These are phyloP conservation scores for Dicorynia guianensis DNA, from an alignment of 306 rosid genomes.

Conservation along the genomic window DNA sequence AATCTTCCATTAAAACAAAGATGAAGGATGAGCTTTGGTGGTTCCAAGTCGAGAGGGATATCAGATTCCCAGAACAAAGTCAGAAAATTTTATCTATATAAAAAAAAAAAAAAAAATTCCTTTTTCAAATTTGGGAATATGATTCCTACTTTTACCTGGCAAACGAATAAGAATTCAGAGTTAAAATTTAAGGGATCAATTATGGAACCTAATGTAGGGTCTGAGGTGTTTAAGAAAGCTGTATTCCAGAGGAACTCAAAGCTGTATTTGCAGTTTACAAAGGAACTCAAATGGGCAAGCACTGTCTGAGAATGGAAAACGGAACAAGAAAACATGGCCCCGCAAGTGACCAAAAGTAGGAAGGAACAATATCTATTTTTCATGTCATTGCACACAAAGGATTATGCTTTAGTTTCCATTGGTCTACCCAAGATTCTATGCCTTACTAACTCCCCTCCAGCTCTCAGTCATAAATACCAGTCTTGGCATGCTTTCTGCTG, in stretches of 20 bases:
- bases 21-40: conserved; percentile 54
- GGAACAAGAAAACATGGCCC: conserved; percentile 54
- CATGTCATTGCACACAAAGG: conserved; percentile 59
- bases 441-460: conserved; percentile 33
- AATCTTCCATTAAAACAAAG: conserved; percentile 57
- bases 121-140: conserved; percentile 64
- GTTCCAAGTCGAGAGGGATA: conserved; percentile 62
- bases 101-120: conserved; percentile 37
- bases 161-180: conserved; percentile 58
- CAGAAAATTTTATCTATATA: neutral
- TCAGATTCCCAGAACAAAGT: conserved; percentile 60
- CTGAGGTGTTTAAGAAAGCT: conserved; percentile 35
- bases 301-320: conserved; percentile 53
- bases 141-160: conserved; percentile 76
- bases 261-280: too few species aligned
- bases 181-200: conserved; percentile 58
- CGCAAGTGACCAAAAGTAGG: conserved; percentile 47
- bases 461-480: conserved; percentile 59
- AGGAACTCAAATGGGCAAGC: conserved; percentile 48
- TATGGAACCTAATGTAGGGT: conserved; percentile 68
- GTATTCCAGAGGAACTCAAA: conserved; percentile 45
- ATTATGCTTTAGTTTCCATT: conserved; percentile 53
- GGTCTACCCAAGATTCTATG: conserved; percentile 64
- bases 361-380: conserved; percentile 71
- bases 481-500: conserved; percentile 45